Base-by-base conservation (phyloP, 2,329 filamentous ascomycete species). In the Pseudocercospora macadamiae region DNA sequence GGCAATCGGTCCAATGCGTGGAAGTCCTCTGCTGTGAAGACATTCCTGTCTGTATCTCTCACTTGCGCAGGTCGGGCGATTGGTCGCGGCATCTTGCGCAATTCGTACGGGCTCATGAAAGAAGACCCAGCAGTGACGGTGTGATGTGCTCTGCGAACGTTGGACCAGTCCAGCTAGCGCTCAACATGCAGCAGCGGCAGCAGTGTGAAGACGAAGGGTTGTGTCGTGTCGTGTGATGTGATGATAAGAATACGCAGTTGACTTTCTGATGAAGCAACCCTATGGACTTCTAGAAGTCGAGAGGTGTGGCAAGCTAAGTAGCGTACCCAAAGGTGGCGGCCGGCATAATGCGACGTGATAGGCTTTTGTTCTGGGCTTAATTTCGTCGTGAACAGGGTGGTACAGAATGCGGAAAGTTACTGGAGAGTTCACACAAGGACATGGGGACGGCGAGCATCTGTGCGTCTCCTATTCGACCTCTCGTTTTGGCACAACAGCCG, bases 81-180 rank as follows among this genome's bases (percentile, higher is more conserved):
- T 18, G 47, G 26, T 19, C 47, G 47, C 26, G 47, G 47, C 47
- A 49, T 49, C 3, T 21, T 49, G 47, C 28, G n/a, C 23, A 34
- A 21, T 49, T 49, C 47, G 47, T 49, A 18, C 25, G 47, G 26
- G 26, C 26, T 34, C 47, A n/a, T n/a, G 16, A 12, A 18, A 16
- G 28, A 18, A 26, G n/a, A 8, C 8, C 25, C 25, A 32, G 47
- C 26, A 32, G 26, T 21, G 26, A 49, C 16, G 47, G 7, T 21
- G 28, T 49, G 47, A 19, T 34, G 47, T 21, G n/a, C 16, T 34
- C 47, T 49, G 47, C 32, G 4, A 25, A 16, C 23, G 26, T 30
- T 49, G 45, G n/a, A 32, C 47, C 47, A 49, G 47, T 30, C 47
- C 47, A 49, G 47, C 47, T 49, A 34, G 26, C 7, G 9, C n/a